Base-by-base conservation (phyloP, 2,329 filamentous ascomycete genomes). In the Penicillium frequentans region DNA sequence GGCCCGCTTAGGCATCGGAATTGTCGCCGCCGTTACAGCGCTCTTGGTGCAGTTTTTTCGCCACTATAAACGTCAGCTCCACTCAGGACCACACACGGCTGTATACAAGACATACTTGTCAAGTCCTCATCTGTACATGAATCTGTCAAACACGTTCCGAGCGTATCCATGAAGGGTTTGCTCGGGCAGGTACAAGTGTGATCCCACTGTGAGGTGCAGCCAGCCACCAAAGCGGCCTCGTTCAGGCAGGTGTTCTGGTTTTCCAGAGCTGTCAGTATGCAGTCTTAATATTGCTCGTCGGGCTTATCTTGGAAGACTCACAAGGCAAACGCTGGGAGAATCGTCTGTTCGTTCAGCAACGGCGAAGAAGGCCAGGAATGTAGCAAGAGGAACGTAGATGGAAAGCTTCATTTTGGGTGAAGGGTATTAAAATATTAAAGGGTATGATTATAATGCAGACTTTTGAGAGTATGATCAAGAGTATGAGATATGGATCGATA, bases 131-230 rank as follows among this genome's bases (percentile, higher is more conserved):
- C n/a, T 10, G 53, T 59, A 29, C 64, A 66, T n/a, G 50, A 33
- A 46, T 19, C 16, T 26, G 51, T 42, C 48, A 67, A 26, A 49
- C 64, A 67, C 1, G 16, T 23, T 8, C 31, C 33, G 13, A 66
- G 45, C 10, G 64, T 23, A 48, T 65, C 56, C 44, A 52, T 60
- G 54, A 67, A 66, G 7, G 58, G 56, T 3, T 10, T 1, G 24
- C 60, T 64, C 4, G 57, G 47, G 47, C 64, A 67, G 23, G 63
- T 66, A 37, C 64, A 67, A 2, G 49, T 8, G 24, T n/a, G 44
- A 33, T 66, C 62, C n/a, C 45, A 23, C 8, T 53, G 35, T 8
- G 62, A 64, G 14, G 29, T 13, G 39, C 64, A 67, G 5, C 60
- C 63, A 13, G 64, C 56, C 6, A 62, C 60, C 1, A 1, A 8